Base-by-base conservation (phyloP, 768 basidiomycete species). In the Mycena filopes region DNA sequence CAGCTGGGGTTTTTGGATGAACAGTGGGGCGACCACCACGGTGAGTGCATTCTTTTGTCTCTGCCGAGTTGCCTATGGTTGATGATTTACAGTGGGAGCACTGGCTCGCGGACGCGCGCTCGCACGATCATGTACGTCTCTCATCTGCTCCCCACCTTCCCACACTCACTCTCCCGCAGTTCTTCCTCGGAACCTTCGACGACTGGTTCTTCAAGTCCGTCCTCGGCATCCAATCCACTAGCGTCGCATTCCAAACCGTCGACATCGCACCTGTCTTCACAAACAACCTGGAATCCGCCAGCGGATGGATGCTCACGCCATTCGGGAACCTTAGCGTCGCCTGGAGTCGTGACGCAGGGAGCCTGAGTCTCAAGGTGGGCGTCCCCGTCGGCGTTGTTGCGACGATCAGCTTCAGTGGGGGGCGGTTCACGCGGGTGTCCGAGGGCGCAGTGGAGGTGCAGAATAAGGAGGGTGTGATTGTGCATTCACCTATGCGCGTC, bases 161-260 rank as follows among this genome's bases (percentile, higher is more conserved):
- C 23, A 16, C 41, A 18, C 25, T 46, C 1, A 23, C 4, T 23
- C 20, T 2, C 1, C 38, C 38, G 6, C 48, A 76, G 75, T 67
- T 71, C 4, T 76, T 76, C 71, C 69, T 76, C 15, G 75, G 75
- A n/a, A 76, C 75, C 1, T 76, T 71, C 63, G 72, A 76, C 48
- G 75, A 76, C 57, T 76, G 75, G 75, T 50, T 76, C 13, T 76
- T 53, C 61, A 72, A 74, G 36, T 53, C 73, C 41, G 65, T 76
- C 2, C 71, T 69, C 20, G 73, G 75, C 1, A 74, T 76, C 47
- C 70, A 76, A 36, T 43, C 65, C 23, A 67, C 74, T 2, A 66
- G 70, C 41, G 13, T 61, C 1, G 75, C 72, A 8, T 76, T 74
- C 65, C 66, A 74, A 49, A 72, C 61, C 2, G 72, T 74, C 28